phyloP scores from a whole-genome alignment of 345 rosid species.

The Linum trigynum region DNA sequence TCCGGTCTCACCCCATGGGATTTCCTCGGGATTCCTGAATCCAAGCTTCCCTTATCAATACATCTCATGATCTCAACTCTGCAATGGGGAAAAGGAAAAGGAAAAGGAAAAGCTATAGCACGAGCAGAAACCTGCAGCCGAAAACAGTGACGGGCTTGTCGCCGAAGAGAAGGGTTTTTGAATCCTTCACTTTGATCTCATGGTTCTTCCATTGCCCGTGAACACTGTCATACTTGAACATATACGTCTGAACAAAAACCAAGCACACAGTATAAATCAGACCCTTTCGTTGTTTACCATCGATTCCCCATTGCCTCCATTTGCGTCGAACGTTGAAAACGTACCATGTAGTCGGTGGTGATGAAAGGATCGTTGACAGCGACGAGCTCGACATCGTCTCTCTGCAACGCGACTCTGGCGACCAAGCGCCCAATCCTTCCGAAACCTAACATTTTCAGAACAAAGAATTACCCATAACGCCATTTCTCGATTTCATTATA shows the following conservation, averaged over 20 bases:
- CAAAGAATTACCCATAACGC: neutral
- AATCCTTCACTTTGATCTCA: neutral
- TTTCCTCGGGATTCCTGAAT: constrained; percentile 1
- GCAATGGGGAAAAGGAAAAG: too few species aligned
- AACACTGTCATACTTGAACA: constrained; percentile 2
- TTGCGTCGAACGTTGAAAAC: neutral
- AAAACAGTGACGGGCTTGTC: constrained; percentile 3
- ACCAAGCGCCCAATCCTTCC: constrained; percentile 1
- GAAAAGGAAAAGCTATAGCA: too few species aligned
- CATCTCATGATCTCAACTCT: too few species aligned
- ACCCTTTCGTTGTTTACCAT: too few species aligned
- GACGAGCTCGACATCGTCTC: constrained; percentile 6
- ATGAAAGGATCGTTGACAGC: constrained; percentile 5
- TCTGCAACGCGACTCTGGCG: constrained; percentile 3
- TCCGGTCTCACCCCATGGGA: constrained; percentile 2
- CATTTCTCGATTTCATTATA: neutral
- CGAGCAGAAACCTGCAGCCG: neutral
- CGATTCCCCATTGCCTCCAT: too few species aligned
- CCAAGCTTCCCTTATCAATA: too few species aligned
- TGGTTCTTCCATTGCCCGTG: constrained; percentile 5
- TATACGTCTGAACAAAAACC: neutral
- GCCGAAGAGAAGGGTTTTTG: neutral
- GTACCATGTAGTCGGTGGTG: constrained; percentile 2
- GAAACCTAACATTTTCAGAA: neutral
- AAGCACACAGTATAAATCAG: too few species aligned